A percentile compares a stretch with the other conserved stretches of the same genome.
These are phyloP conservation scores for Tylopilus subfusipes DNA, from an alignment of 768 basidiomycete species.

Conservation along the genomic window DNA sequence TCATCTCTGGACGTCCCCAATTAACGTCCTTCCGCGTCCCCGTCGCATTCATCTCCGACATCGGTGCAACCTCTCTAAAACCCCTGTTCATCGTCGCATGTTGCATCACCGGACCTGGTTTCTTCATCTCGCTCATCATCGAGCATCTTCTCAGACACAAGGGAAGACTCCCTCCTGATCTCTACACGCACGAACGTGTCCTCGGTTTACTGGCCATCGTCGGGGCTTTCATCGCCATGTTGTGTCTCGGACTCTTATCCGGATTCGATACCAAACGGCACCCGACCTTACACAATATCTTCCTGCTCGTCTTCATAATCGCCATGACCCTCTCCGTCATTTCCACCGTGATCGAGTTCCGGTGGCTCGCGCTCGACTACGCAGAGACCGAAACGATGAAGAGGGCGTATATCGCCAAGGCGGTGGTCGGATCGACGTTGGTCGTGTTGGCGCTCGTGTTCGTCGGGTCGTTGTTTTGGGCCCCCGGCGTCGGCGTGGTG, in stretches of 20 bases:
- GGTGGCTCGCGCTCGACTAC: constrained; percentile 62
- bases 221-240: constrained; percentile 58
- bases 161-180: constrained; percentile 60
- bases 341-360: constrained; percentile 69
- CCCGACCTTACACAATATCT: constrained; percentile 49
- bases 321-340: constrained; percentile 71
- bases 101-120: constrained; percentile 56
- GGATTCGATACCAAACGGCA: constrained; percentile 55
- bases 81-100: constrained; percentile 71
- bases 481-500: constrained; percentile 53
- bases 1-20: constrained; percentile 52
- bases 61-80: constrained; percentile 71
- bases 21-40: constrained; percentile 49
- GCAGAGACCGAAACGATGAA: constrained; percentile 41
- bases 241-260: constrained; percentile 64
- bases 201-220: constrained; percentile 56
- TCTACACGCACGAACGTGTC: constrained; percentile 53
- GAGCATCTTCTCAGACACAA: constrained; percentile 66
- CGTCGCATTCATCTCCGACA: constrained; percentile 72
- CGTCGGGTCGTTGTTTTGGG: constrained; percentile 46
- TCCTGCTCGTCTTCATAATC: constrained; percentile 69
- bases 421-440: constrained; percentile 52
- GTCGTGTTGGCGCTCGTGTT: constrained; percentile 65
- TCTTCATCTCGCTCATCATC: constrained; percentile 55
- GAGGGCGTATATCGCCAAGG: constrained; percentile 59